Percentiles rank a stretch among this genome's conserved stretches.
phyloP scores from a whole-genome alignment of 1,284 basidiomycete species.

The Laetiporus sulphureus region DNA sequence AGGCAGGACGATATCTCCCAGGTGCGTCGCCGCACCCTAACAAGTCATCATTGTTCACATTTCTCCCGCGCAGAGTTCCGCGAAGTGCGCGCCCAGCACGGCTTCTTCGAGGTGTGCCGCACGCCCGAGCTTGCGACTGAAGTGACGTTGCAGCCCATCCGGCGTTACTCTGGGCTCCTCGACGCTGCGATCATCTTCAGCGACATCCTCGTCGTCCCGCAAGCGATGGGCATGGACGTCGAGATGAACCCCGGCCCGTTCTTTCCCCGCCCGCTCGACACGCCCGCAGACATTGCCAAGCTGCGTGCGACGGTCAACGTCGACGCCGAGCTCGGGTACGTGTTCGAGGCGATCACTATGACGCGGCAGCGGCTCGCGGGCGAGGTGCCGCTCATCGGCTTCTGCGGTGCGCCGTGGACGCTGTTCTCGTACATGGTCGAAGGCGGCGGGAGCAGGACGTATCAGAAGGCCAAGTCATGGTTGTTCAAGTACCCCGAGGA shows the following conservation, averaged over 20 bases:
- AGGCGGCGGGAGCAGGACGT: conserved; percentile 85
- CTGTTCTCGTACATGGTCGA: conserved; percentile 97
- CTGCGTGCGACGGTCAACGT: conserved; percentile 67
- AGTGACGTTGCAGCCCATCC: conserved; percentile 89
- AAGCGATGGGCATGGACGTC: conserved; percentile 93
- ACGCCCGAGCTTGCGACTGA: conserved; percentile 81
- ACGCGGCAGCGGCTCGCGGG: conserved; percentile 77
- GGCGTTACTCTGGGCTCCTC: conserved; percentile 75
- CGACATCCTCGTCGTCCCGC: conserved; percentile 93
- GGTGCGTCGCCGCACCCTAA: conserved; percentile 43
- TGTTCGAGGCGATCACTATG: conserved; percentile 83
- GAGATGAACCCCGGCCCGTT: conserved; percentile 89
- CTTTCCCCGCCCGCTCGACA: conserved; percentile 79
- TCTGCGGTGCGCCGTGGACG: conserved; percentile 95
- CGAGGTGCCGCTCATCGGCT: conserved; percentile 90
- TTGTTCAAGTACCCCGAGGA: conserved; percentile 83
- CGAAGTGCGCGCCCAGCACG: conserved; percentile 75
- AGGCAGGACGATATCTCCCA: conserved; percentile 94
- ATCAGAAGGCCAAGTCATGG: conserved; percentile 89
- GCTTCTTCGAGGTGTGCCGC: conserved; percentile 92
- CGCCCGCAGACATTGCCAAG: conserved; percentile 64
- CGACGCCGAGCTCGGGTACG: conserved; percentile 79
- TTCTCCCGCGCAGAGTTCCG: conserved; percentile 66
- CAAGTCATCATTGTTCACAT: not conserved
- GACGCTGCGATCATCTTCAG: conserved; percentile 97